A percentile compares a stretch with the other conserved stretches of the same genome.
These are phyloP conservation scores for Microbotryum intermedium DNA, from an alignment of 1,284 basidiomycete species.

Conservation along the genomic window DNA sequence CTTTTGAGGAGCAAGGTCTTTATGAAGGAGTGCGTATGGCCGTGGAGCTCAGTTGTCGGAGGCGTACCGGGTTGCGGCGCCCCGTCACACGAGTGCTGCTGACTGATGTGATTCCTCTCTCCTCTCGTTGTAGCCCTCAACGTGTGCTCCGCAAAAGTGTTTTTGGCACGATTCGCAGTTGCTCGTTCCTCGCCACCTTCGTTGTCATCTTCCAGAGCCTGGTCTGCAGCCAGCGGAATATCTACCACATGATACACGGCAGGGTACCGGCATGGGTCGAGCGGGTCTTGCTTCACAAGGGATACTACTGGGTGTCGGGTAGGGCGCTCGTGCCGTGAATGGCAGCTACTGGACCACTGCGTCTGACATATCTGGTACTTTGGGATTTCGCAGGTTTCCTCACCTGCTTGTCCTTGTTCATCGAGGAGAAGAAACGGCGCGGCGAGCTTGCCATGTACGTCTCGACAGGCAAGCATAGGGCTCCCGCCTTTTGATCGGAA, in stretches of 20 bases:
- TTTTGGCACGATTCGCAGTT: constrained; percentile 70
- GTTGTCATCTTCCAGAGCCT: constrained; percentile 78
- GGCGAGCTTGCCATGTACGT: constrained; percentile 91
- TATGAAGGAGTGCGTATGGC: constrained; percentile 52
- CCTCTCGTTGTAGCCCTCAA: constrained; percentile 2
- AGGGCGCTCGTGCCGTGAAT: background rate
- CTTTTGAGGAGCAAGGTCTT: constrained; percentile 46
- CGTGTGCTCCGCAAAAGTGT: constrained; percentile 50
- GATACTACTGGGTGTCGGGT: constrained; percentile 29
- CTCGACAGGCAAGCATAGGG: constrained; percentile 62
- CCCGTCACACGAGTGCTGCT: background rate
- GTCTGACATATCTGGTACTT: background rate
- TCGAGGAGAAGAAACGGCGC: constrained; percentile 74
- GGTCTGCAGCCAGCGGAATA: constrained; percentile 64
- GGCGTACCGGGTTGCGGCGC: background rate
- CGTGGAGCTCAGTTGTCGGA: constrained; percentile 35
- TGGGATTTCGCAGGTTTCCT: constrained; percentile 52
- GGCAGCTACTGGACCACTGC: too few relatives aligned
- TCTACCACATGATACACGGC: constrained; percentile 42
- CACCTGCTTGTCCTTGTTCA: constrained; percentile 67
- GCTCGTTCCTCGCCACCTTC: constrained; percentile 78
- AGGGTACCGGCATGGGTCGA: constrained; percentile 31
- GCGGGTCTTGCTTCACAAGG: constrained; percentile 13
- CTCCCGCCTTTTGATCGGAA: constrained; percentile 30
- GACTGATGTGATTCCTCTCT: background rate